Evolutionary conservation across 2,329 filamentous ascomycete genomes (phyloP).

Genomic region (Fusarium compactum): DNA sequence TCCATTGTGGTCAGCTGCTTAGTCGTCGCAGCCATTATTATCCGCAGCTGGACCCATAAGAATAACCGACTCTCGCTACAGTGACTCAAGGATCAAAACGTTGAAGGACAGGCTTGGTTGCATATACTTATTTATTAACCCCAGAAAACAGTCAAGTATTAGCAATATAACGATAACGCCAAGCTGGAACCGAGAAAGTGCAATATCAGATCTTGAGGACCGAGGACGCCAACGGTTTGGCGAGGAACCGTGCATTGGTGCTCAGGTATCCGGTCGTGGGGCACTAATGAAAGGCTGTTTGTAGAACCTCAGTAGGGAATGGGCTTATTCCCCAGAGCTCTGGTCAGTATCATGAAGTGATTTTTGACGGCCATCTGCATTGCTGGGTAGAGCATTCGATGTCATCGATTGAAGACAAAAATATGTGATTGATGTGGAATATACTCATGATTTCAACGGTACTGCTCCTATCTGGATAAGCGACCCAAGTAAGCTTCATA

Average conservation of each 20-base stretch:
- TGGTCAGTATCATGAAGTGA: background rate
- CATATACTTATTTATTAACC: background rate
- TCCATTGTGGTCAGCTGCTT: constrained; percentile 22
- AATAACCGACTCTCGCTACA: background rate
- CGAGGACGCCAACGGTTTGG: background rate
- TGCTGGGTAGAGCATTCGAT: background rate
- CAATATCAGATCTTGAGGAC: background rate
- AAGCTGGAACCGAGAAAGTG: constrained; percentile 1
- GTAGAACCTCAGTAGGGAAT: background rate
- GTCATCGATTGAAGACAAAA: no score
- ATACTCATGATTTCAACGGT: background rate
- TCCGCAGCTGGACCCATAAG: background rate
- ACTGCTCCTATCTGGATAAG: background rate
- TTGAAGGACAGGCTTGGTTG: background rate
- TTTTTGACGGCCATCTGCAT: background rate
- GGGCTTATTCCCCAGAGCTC: background rate
- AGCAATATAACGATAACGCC: background rate
- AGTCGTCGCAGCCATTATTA: background rate
- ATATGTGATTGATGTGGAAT: background rate
- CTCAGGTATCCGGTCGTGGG: background rate
- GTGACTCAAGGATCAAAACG: background rate
- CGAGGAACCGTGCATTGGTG: background rate
- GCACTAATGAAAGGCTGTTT: background rate
- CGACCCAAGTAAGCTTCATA: background rate
- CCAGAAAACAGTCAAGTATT: background rate